Percentiles rank a stretch among this genome's conserved stretches.
Evolutionary conservation across 768 basidiomycete species (phyloP).

Genomic region (Coprinopsis sp.): DNA sequence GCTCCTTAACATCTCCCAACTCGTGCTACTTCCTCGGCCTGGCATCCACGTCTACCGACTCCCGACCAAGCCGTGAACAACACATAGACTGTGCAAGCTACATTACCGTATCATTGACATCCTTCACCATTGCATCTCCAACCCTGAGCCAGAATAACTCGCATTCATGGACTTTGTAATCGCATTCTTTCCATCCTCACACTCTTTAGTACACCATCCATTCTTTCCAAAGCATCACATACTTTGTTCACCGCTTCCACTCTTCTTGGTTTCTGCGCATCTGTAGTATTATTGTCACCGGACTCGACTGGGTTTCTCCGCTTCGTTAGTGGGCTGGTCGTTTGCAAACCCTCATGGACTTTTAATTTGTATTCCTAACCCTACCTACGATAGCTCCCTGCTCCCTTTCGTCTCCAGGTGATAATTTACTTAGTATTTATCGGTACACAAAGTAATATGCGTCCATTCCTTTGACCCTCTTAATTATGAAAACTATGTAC

Average conservation of each 20-base stretch:
- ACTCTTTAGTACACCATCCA: slow-evolving; percentile 2
- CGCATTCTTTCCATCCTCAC: slow-evolving; percentile 5
- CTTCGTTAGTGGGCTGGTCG: neutral
- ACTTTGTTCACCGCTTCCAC: slow-evolving; percentile 2
- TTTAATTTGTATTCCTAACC: neutral
- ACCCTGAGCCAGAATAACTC: slow-evolving; percentile 1
- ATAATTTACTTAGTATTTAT: slow-evolving; percentile 2
- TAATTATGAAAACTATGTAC: no score
- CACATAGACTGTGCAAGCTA: neutral
- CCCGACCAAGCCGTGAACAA: no score
- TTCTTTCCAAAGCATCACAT: neutral
- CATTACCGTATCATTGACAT: neutral
- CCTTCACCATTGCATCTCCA: neutral
- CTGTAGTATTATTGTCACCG: slow-evolving; percentile 3
- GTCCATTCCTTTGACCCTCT: neutral
- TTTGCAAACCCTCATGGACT: neutral
- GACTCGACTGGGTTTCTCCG: neutral
- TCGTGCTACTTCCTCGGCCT: no score
- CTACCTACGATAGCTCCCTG: neutral
- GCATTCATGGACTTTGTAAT: slow-evolving; percentile 4
- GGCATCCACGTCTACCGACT: no score
- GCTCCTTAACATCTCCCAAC: slow-evolving; percentile 2
- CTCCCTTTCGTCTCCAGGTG: slow-evolving; percentile 9
- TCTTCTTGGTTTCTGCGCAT: slow-evolving; percentile 1
- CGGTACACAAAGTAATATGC: slow-evolving; percentile 7